A percentile compares a stretch with the other conserved stretches of the same genome.
Evolutionary conservation across 148 eudicot species (phyloP).

Genomic region (Nepenthes mirabilis): DNA sequence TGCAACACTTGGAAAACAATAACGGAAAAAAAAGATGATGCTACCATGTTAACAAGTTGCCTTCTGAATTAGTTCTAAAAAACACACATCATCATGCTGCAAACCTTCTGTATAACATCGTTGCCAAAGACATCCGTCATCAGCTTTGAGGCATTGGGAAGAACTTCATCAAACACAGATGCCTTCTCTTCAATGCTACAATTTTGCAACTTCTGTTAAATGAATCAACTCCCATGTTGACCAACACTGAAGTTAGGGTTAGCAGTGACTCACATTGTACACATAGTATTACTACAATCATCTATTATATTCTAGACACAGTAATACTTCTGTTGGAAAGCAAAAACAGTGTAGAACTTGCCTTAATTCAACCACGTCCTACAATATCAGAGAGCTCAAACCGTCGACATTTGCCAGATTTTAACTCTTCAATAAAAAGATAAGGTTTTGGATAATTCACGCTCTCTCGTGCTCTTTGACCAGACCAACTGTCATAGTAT

Average conservation of each 20-base stretch:
- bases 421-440: constrained; percentile 34
- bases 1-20: constrained; percentile 11
- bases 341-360: constrained; percentile 4
- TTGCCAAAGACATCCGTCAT: constrained; percentile 82
- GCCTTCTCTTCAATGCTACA: constrained; percentile 51
- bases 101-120: constrained; percentile 65
- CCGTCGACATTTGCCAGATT: constrained; percentile 36
- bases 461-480: constrained; percentile 16
- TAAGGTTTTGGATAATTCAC: constrained; percentile 19
- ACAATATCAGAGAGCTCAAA: constrained; percentile 58
- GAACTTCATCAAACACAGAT: constrained; percentile 54
- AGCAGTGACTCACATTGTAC: not conserved
- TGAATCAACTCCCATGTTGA: constrained; percentile 82
- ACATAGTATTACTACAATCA: not conserved
- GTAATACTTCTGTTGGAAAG: not conserved
- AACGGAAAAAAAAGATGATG: not conserved
- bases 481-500: constrained; percentile 10
- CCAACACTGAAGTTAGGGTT: constrained; percentile 34
- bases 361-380: constrained; percentile 69
- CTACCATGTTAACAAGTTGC: too few relatives aligned
- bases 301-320: not conserved
- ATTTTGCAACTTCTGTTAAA: constrained; percentile 65
- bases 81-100: too few relatives aligned
- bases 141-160: constrained; percentile 51
- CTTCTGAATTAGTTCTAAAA: too few relatives aligned